A percentile compares a stretch with the other conserved stretches of the same genome.
These are phyloP conservation scores for Leucocoprinus sp. DNA, from an alignment of 768 basidiomycete genomes.

Conservation along the genomic window DNA sequence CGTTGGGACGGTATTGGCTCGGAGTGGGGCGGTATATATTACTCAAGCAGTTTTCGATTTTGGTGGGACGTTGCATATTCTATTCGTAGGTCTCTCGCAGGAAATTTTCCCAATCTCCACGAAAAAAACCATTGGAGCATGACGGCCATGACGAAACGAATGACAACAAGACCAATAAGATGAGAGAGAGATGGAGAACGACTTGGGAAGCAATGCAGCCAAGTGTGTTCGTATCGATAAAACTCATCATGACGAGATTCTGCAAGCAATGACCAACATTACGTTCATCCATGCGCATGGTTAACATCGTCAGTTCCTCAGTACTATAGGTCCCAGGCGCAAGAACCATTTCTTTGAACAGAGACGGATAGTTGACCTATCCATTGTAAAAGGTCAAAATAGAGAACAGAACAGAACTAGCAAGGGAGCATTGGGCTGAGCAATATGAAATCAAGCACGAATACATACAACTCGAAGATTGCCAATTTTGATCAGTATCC, in stretches of 20 bases:
- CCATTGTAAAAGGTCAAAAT: conserved; percentile 81
- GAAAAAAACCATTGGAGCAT: conserved; percentile 97
- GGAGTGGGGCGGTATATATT: conserved; percentile 95
- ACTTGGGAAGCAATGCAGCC: conserved; percentile 95
- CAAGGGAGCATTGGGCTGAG: conserved; percentile 6
- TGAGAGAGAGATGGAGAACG: conserved; percentile 89
- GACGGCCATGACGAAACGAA: conserved; percentile 95
- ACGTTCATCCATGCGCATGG: conserved; percentile 65
- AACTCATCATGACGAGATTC: conserved; percentile 83
- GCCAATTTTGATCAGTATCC: conserved; percentile 69
- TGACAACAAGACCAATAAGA: conserved; percentile 94
- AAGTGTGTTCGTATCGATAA: conserved; percentile 88
- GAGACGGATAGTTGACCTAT: conserved; percentile 73
- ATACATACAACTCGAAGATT: conserved; percentile 93
- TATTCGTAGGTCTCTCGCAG: conserved; percentile 88
- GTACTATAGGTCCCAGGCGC: conserved; percentile 68
- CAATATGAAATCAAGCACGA: conserved; percentile 14
- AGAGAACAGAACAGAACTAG: conserved; percentile 82
- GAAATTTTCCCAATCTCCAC: conserved; percentile 92
- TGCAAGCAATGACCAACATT: conserved; percentile 73
- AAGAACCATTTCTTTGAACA: conserved; percentile 73
- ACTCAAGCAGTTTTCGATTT: conserved; percentile 94
- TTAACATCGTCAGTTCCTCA: conserved; percentile 81
- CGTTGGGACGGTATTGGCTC: conserved; percentile 83
- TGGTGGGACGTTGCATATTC: conserved; percentile 78